Percentiles rank a stretch among this genome's conserved stretches.
Conservation (phyloP, 768 basidiomycete genomes). For the Collybiopsis luxurians region DNA sequence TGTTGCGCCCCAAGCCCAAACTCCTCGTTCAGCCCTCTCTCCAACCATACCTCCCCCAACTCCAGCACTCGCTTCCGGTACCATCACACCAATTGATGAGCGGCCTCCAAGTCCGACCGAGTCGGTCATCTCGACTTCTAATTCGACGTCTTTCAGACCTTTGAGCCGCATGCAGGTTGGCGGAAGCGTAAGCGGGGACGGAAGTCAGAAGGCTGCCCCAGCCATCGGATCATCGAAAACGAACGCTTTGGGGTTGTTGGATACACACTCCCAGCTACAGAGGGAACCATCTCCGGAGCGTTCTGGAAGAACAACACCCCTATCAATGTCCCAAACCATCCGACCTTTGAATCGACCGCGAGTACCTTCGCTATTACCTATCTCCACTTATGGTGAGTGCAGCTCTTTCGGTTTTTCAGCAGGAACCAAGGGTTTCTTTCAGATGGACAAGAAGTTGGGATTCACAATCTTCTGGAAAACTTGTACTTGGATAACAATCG, state of each 20-base stretch:
- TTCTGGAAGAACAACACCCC: constrained; percentile 79
- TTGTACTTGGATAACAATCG: constrained; percentile 85
- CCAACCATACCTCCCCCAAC: constrained; percentile 26
- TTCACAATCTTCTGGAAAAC: constrained; percentile 86
- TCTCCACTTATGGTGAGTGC: constrained; percentile 69
- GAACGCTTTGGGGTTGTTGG: constrained; percentile 79
- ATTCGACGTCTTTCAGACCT: constrained; percentile 53
- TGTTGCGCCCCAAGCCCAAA: constrained; percentile 31
- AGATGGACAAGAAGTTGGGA: constrained; percentile 91
- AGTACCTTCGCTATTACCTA: constrained; percentile 51
- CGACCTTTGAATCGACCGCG: constrained; percentile 48
- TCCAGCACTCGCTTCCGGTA: constrained; percentile 27
- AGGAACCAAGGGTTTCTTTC: not conserved
- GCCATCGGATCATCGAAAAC: constrained; percentile 84
- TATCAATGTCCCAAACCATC: constrained; percentile 56
- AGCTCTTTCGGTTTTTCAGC: not conserved
- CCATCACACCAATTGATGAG: constrained; percentile 36
- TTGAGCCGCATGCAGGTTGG: constrained; percentile 67
- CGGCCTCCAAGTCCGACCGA: constrained; percentile 81
- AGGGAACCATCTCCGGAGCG: constrained; percentile 65
- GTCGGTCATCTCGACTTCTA: constrained; percentile 67
- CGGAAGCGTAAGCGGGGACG: constrained; percentile 48
- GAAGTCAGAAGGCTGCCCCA: constrained; percentile 78
- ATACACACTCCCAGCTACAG: constrained; percentile 68
- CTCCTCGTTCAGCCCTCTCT: constrained; percentile 43